Conservation (phyloP, 306 rosid genomes). For the Neltuma alba region DNA sequence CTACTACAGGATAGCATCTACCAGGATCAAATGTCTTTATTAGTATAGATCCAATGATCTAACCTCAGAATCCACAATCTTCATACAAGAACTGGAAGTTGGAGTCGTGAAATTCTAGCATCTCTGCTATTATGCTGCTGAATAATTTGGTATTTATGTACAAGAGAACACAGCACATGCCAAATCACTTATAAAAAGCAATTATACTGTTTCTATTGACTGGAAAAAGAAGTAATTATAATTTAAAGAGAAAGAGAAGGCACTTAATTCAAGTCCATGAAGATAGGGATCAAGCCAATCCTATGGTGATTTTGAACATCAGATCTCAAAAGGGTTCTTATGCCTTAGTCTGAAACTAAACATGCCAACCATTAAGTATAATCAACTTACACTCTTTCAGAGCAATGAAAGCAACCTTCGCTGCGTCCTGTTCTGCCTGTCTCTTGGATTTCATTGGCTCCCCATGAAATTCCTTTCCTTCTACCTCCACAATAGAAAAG, state of each 20-base stretch:
- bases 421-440: conserved; percentile 55
- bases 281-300: background rate
- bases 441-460: conserved; percentile 42
- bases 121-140: background rate
- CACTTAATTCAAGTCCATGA: background rate
- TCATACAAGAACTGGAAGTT: background rate
- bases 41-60: background rate
- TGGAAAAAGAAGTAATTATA: background rate
- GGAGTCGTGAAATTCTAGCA: too few relatives aligned
- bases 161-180: background rate
- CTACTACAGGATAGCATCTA: background rate
- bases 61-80: background rate
- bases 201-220: background rate
- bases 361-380: background rate
- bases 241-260: background rate
- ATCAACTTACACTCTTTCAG: conserved; percentile 46
- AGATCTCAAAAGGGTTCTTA: background rate
- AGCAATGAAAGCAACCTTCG: conserved; percentile 48
- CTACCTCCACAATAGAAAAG: conserved; percentile 48
- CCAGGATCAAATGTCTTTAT: background rate
- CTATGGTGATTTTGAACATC: background rate
- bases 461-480: conserved; percentile 46
- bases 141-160: background rate
- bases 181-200: background rate
- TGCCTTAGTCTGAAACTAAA: background rate